Evolutionary conservation across 768 basidiomycete species (phyloP).

Genomic region (Cyclocybe aegerita): DNA sequence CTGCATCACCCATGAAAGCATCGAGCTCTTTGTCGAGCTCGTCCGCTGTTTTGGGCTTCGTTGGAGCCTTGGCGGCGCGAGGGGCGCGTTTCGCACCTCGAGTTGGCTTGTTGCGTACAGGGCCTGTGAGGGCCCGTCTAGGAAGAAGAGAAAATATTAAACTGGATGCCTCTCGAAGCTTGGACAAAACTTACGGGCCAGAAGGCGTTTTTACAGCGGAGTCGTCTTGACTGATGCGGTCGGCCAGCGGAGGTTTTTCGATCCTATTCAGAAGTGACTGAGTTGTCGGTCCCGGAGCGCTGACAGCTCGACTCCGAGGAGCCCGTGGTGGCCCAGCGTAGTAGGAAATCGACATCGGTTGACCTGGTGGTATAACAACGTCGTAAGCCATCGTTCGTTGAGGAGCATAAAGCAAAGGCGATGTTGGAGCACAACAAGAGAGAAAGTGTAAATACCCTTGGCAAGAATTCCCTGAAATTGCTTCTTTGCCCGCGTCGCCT

Average conservation of each 20-base stretch:
- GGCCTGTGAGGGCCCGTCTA: conserved; percentile 41
- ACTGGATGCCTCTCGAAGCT: background rate
- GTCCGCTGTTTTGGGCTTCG: conserved; percentile 70
- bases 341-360: conserved; percentile 73
- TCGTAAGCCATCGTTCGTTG: background rate
- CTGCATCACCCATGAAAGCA: conserved; percentile 73
- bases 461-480: conserved; percentile 85
- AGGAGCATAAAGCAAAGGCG: background rate
- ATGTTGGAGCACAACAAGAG: background rate
- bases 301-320: conserved; percentile 43
- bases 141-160: background rate
- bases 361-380: conserved; percentile 43
- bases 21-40: conserved; percentile 90
- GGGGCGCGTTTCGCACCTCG: conserved; percentile 8
- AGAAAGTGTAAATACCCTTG: conserved; percentile 58
- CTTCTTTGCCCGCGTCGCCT: conserved; percentile 82
- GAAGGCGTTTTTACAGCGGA: conserved; percentile 29
- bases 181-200: conserved; percentile 33
- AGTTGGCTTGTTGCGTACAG: conserved; percentile 43
- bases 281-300: conserved; percentile 42
- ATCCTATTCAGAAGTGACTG: conserved; percentile 72
- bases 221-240: conserved; percentile 59
- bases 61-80: conserved; percentile 28
- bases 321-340: conserved; percentile 49
- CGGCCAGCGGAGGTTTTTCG: conserved; percentile 68